Conservation (phyloP, 108 stramenopile genomes). For the Skeletonema tropicum region DNA sequence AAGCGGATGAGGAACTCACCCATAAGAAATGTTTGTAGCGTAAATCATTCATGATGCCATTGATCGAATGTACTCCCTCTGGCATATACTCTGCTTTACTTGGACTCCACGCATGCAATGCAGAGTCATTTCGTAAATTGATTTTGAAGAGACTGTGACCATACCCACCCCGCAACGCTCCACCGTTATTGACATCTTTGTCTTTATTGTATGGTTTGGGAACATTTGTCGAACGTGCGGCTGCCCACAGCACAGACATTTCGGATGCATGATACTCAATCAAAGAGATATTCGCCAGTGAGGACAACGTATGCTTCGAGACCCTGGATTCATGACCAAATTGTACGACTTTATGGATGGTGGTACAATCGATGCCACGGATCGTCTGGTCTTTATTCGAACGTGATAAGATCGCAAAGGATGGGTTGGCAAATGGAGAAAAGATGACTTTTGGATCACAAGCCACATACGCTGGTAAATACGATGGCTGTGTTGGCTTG, state of each 20-base stretch:
- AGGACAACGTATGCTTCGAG: conserved; percentile 19
- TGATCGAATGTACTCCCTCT: conserved; percentile 78
- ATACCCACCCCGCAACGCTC: conserved; percentile 19
- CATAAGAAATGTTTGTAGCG: conserved; percentile 50
- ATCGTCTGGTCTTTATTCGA: background rate
- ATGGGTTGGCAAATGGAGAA: conserved; percentile 38
- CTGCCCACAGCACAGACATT: conserved; percentile 35
- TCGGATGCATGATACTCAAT: conserved; percentile 33
- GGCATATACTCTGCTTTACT: conserved; percentile 66
- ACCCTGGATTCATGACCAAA: conserved; percentile 12
- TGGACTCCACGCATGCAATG: conserved; percentile 77
- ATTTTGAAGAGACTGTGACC: conserved; percentile 71
- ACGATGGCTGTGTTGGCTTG: conserved; percentile 45
- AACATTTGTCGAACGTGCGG: conserved; percentile 21
- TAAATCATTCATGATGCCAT: conserved; percentile 58
- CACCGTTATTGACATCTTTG: background rate
- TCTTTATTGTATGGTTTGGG: conserved; percentile 5
- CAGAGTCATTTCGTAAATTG: conserved; percentile 66
- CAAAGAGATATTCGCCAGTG: conserved; percentile 35
- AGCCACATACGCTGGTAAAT: conserved; percentile 53
- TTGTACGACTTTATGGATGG: conserved; percentile 29
- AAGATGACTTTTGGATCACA: conserved; percentile 55
- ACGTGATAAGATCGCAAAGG: conserved; percentile 56
- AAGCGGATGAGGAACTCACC: conserved; percentile 67
- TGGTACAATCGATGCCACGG: background rate